These are phyloP conservation scores for Malassezia arunalokei DNA, from an alignment of 1,284 basidiomycete species.

Conservation along the genomic window DNA sequence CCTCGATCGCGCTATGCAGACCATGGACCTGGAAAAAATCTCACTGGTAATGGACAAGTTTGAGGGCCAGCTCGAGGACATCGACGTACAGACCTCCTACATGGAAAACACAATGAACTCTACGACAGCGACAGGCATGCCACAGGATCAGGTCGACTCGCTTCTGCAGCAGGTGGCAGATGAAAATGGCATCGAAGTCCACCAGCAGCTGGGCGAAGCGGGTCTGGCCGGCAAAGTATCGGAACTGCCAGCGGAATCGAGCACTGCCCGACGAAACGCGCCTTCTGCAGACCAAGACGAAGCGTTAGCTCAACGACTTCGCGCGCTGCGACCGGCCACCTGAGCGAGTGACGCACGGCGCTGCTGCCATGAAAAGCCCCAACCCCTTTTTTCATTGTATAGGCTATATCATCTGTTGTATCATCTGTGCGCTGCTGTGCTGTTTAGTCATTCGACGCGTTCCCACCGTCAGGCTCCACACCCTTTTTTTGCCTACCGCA, in stretches of 20 bases:
- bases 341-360: constrained; percentile 2
- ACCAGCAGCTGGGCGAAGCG: constrained; percentile 70
- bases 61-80: constrained; percentile 85
- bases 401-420: too few species aligned
- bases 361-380: too few species aligned
- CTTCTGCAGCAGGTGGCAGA: constrained; percentile 90
- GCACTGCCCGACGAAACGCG: not conserved
- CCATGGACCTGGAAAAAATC: constrained; percentile 98
- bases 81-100: constrained; percentile 94
- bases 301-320: constrained; percentile 56
- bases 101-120: constrained; percentile 95
- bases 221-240: constrained; percentile 54
- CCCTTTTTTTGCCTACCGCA: too few species aligned
- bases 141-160: constrained; percentile 90
- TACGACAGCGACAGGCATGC: constrained; percentile 81
- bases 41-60: constrained; percentile 99
- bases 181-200: constrained; percentile 87
- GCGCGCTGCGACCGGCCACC: constrained; percentile 39
- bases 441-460: too few species aligned
- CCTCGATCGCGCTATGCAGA: constrained; percentile 98
- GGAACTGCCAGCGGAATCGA: constrained; percentile 21
- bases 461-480: too few species aligned
- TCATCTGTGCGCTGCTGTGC: too few species aligned
- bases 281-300: constrained; percentile 31
- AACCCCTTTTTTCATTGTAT: too few species aligned